Evolutionary conservation across 2,329 filamentous ascomycete species (phyloP), one percentile per base, ranked within the genome.

Genomic region (Aspergillus brasiliensis): DNA sequence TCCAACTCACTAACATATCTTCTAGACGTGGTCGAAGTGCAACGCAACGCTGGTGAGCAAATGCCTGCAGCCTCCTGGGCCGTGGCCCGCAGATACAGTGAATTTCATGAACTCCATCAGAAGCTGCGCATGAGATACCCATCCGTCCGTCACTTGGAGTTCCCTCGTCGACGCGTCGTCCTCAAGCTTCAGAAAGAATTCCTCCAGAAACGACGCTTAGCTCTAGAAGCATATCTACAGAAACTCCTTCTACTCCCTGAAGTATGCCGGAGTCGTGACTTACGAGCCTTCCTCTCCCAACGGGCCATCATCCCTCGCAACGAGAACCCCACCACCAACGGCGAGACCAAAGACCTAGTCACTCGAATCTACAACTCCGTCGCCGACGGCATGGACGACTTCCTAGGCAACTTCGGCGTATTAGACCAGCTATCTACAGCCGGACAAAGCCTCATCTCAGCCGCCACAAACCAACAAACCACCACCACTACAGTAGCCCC

Each of bases 151-250:
- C 87, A 91, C 65, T 84, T 99, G 2, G 94, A 98, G 68, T 98
- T 99, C 71, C 95, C 95, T 1, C 86, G 94, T 17, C 86, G 96
- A 38, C 89, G 95, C 61, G 89, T 98, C 78, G 90, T 99, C 55
- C 92, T 98, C 88, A 98, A 97, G 71, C 85, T 99, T 2, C 95
- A 99, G 72, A 94, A 88, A 73, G 95, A 99, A 69, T 99, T 99
- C 71, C 80, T 99, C 17, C 90, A 96, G 68, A 98, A 97, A 76
- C 87, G 95, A 25, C 87, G 92, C 8, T 77, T 88, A 31, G 92
- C 91, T 0, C 82, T 99, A 2, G 94, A 99, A 75, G 87, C 87
- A 51, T 99, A 98, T 72, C 78, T 99, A 8, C 83, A 87, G 62
- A 88, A 92, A 65, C 84, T 99, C 4, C 84, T 99, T 11, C 85